These are phyloP conservation scores for Epichloe coenophiala DNA, from an alignment of 2,329 filamentous ascomycete species.

Conservation along the genomic window DNA sequence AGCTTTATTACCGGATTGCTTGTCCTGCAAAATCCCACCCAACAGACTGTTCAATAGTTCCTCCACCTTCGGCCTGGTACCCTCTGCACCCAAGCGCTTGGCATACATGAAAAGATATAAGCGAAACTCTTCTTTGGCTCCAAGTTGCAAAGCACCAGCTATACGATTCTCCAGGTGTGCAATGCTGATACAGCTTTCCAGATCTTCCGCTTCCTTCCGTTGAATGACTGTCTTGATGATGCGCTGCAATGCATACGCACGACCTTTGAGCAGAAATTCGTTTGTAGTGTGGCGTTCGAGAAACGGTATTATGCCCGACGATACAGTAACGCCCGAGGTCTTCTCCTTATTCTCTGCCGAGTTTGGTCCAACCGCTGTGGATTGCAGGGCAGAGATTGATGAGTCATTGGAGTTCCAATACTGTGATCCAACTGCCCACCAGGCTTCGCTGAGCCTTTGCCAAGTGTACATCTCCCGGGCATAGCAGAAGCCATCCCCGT, in stretches of 20 bases:
- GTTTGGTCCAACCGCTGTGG: slow-evolving; percentile 50
- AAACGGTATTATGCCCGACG: slow-evolving; percentile 83
- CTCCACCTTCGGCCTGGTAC: slow-evolving; percentile 76
- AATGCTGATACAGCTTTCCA: slow-evolving; percentile 83
- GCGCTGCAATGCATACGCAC: slow-evolving; percentile 80
- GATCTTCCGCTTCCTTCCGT: slow-evolving; percentile 79
- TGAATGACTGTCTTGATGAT: slow-evolving; percentile 82
- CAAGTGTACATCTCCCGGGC: slow-evolving; percentile 74
- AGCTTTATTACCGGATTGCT: slow-evolving; percentile 28
- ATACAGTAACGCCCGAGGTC: slow-evolving; percentile 45
- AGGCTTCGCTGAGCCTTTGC: slow-evolving; percentile 91
- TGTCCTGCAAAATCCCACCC: slow-evolving; percentile 54
- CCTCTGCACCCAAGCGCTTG: slow-evolving; percentile 85
- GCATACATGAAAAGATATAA: slow-evolving; percentile 97
- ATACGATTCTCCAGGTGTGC: slow-evolving; percentile 92
- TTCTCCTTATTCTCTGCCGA: slow-evolving; percentile 31
- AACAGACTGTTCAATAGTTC: slow-evolving; percentile 75
- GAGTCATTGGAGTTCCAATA: slow-evolving; percentile 98
- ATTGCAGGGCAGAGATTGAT: slow-evolving; percentile 67
- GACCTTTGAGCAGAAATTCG: slow-evolving; percentile 79
- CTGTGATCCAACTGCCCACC: slow-evolving; percentile 96
- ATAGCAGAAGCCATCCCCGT: slow-evolving; percentile 90
- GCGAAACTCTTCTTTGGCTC: slow-evolving; percentile 82
- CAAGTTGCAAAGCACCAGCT: slow-evolving; percentile 73
- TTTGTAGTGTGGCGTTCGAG: slow-evolving; percentile 91